Conservation (phyloP, 1,284 basidiomycete species). For the Lignosus rhinocerotis region DNA sequence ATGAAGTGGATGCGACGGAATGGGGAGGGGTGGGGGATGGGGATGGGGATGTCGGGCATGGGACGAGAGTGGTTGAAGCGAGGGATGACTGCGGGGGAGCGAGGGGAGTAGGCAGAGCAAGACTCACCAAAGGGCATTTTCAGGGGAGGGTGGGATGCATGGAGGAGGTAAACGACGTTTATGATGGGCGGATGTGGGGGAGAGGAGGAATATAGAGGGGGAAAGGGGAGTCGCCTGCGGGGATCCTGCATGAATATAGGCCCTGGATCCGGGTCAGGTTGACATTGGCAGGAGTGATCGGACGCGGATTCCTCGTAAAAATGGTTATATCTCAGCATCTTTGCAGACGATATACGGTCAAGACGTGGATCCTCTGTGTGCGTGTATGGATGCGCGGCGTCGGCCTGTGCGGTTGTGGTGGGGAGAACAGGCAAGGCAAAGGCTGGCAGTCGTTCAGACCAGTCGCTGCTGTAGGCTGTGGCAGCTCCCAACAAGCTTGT, state of each 20-base stretch:
- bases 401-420: no score
- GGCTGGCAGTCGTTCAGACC: no score
- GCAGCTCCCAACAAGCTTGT: background rate
- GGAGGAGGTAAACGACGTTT: conserved; percentile 17
- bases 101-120: conserved; percentile 4
- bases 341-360: conserved; percentile 4
- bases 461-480: no score
- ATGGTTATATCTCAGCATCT: conserved; percentile 14
- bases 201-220: conserved; percentile 5
- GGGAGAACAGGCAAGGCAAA: no score
- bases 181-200: conserved; percentile 1
- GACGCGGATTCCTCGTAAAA: conserved; percentile 18
- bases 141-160: conserved; percentile 8
- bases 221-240: conserved; percentile 7
- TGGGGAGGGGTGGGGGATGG: background rate
- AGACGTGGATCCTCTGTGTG: background rate
- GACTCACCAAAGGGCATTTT: conserved; percentile 22
- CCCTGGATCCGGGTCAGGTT: conserved; percentile 24
- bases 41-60: background rate
- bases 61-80: background rate
- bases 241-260: conserved; percentile 23
- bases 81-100: background rate
- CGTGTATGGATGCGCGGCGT: background rate
- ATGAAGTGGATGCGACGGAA: conserved; percentile 15
- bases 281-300: conserved; percentile 23